These are phyloP conservation scores for Borealophlyctis nickersoniae DNA, from an alignment of 192 early-diverging fungal genomes.

Conservation along the genomic window DNA sequence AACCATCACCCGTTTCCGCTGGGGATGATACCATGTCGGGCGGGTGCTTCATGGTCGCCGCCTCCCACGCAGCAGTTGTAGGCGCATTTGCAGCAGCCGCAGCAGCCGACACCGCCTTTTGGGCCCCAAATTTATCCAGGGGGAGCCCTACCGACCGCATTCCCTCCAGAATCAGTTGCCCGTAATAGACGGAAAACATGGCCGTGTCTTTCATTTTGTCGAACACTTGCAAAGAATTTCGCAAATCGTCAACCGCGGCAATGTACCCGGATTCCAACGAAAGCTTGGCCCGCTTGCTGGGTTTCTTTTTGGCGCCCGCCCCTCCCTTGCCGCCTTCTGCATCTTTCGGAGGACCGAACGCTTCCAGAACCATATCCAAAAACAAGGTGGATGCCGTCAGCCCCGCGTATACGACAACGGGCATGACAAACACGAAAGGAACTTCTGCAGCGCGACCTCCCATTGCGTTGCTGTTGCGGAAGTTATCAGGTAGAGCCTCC, in stretches of 20 bases:
- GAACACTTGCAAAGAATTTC: constrained; percentile 36
- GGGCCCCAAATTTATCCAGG: neutral
- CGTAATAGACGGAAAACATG: constrained; percentile 44
- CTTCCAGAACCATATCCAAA: constrained; percentile 38
- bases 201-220: constrained; percentile 36
- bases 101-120: neutral
- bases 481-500: constrained; percentile 26
- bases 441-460: neutral
- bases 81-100: neutral
- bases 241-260: constrained; percentile 23
- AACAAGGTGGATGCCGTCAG: constrained; percentile 42
- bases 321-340: constrained; percentile 10
- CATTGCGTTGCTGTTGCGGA: neutral
- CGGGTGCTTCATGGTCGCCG: neutral
- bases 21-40: neutral
- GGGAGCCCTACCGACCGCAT: constrained; percentile 23
- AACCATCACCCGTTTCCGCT: neutral
- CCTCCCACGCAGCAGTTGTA: neutral
- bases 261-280: constrained; percentile 1
- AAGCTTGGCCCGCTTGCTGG: constrained; percentile 23
- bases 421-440: constrained; percentile 43
- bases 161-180: constrained; percentile 42
- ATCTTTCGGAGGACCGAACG: neutral
- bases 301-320: neutral
- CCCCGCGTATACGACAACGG: constrained; percentile 43